Base-by-base conservation (phyloP, 768 basidiomycete genomes). In the Solioccasus polychromus region DNA sequence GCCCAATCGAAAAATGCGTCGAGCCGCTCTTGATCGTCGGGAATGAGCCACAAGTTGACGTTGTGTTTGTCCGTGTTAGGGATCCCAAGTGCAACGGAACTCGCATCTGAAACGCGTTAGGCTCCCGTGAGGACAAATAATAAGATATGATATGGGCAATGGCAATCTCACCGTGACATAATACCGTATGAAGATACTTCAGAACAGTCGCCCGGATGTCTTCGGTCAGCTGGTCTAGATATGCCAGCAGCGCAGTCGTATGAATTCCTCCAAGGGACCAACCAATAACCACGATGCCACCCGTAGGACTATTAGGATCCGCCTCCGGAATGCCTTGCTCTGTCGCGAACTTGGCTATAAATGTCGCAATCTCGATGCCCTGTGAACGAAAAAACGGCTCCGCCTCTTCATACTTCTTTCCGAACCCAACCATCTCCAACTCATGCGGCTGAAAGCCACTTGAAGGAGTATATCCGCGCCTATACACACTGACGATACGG, bases 391-490 rank as follows among this genome's bases (percentile, higher is more conserved):
- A 46, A 39, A 53, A 60, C 0, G 48, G 31, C 22, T 53, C 58
- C 2, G 35, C 23, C 2, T 58, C 58, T 3, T 53, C 45, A 4
- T 48, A 28, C 35, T 28, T 60, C 48, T 59, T 60, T 23, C 39
- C 39, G 4, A 3, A 14, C 3, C 58, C 57, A 32, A 60, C 29
- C 15, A 30, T 29, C 0, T 24, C 4, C 10, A 59, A 5, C 7
- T 59, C 54, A 2, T 44, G 36, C 6, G 55, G 46, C 15, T 28
- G 24, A 31, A 61, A 64, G 20, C 44, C 29, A 17, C 62, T 61
- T 15, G 62, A 62, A 15, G 62, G 62, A 2, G 40, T 1, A 15
- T 64, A 64, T 2, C 60, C 63, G 6, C 60, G 63, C 39, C 60
- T 50, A 30, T 64, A 51, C 14, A 62, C 17, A n/a, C 53, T 50